Conservation (phyloP, 2,329 filamentous ascomycete species). For the Pseudogymnoascus destructans region DNA sequence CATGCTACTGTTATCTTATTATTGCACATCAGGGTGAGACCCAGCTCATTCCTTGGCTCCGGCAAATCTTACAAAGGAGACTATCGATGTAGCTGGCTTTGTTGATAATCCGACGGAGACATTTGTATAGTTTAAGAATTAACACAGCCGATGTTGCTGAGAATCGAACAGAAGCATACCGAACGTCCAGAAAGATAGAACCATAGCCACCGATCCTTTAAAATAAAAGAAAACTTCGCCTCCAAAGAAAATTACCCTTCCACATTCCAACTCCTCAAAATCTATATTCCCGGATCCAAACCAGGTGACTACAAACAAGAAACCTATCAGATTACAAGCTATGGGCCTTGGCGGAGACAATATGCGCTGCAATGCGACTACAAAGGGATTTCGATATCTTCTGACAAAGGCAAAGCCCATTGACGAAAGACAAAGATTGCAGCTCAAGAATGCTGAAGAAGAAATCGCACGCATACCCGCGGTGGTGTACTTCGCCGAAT, state of each 20-base stretch:
- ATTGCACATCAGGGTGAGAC: not conserved
- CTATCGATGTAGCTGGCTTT: not conserved
- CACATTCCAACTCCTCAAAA: not conserved
- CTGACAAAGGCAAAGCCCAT: not conserved
- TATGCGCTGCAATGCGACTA: not conserved
- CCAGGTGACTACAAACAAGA: not conserved
- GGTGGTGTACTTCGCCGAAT: not conserved
- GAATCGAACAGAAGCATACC: not conserved
- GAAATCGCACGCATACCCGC: not conserved
- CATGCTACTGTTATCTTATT: not conserved
- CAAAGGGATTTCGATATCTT: not conserved
- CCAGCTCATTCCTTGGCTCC: not conserved
- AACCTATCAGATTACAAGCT: not conserved
- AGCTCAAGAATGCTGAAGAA: not conserved
- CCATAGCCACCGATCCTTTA: not conserved
- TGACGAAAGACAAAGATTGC: not conserved
- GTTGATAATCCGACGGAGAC: not conserved
- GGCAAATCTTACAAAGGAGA: not conserved
- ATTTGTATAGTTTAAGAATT: not conserved
- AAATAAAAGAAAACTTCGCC: not conserved
- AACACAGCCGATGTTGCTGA: not conserved
- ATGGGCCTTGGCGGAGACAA: not conserved
- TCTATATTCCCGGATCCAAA: not conserved
- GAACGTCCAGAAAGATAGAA: not conserved
- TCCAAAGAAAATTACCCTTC: not conserved